Conservation (phyloP, 2,329 filamentous ascomycete species). For the Talaromyces sp. region DNA sequence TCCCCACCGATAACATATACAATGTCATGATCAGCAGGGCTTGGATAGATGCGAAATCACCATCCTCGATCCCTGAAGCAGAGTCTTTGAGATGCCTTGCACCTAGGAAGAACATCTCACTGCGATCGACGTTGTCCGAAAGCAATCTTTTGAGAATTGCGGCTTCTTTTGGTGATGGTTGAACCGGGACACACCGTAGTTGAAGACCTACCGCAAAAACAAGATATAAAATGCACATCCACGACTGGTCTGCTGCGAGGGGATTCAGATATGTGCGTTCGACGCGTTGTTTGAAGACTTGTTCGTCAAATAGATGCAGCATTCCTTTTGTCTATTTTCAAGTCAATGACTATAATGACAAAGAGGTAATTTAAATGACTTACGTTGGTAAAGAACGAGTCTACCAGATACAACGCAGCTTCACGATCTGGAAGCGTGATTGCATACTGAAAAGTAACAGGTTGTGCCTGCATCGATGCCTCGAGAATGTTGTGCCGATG, state of each 20-base stretch:
- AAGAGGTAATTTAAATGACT: conserved; percentile 21
- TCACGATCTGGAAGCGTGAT: conserved; percentile 56
- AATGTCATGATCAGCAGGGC: conserved; percentile 62
- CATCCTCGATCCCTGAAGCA: conserved; percentile 56
- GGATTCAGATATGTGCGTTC: conserved; percentile 56
- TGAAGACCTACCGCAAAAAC: conserved; percentile 61
- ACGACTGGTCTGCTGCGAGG: conserved; percentile 48
- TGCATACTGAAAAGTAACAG: conserved; percentile 44
- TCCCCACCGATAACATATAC: conserved; percentile 61
- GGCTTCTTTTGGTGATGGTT: conserved; percentile 39
- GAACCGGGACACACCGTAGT: conserved; percentile 31
- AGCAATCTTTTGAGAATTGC: conserved; percentile 52
- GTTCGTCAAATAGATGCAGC: conserved; percentile 58
- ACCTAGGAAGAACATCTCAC: conserved; percentile 62
- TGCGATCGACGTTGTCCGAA: conserved; percentile 49
- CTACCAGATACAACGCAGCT: conserved; percentile 54
- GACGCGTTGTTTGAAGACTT: conserved; percentile 49
- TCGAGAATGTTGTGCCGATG: conserved; percentile 58
- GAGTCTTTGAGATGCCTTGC: conserved; percentile 54
- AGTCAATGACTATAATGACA: background rate
- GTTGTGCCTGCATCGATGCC: conserved; percentile 43
- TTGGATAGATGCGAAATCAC: conserved; percentile 64
- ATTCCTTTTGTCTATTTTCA: conserved; percentile 55
- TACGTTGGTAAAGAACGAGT: conserved; percentile 62
- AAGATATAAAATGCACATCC: conserved; percentile 60